A percentile compares a stretch with the other conserved stretches of the same genome.
These are phyloP conservation scores for Fusarium albosuccineum DNA, from an alignment of 2,329 filamentous ascomycete genomes.

Conservation along the genomic window DNA sequence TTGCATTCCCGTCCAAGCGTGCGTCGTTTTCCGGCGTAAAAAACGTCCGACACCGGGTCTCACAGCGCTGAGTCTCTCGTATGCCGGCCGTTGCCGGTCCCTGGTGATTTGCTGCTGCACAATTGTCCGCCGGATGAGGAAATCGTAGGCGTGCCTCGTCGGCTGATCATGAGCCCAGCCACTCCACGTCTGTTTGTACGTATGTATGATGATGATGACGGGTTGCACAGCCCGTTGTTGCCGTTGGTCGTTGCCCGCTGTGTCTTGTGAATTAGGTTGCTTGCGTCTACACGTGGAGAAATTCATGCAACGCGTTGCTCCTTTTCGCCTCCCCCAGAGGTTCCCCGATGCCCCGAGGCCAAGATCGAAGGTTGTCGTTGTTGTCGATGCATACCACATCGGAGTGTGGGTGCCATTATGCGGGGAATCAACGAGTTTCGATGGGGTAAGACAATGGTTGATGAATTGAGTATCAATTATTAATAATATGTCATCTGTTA, in stretches of 20 bases:
- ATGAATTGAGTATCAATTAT: slow-evolving; percentile 25
- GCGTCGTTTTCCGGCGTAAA: neutral
- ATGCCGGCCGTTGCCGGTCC: slow-evolving; percentile 6
- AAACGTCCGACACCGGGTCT: slow-evolving; percentile 11
- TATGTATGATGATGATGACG: no score
- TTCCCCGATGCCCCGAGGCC: slow-evolving; percentile 4
- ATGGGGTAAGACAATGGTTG: slow-evolving; percentile 36
- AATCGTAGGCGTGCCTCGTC: slow-evolving; percentile 33
- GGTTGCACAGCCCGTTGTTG: slow-evolving; percentile 7
- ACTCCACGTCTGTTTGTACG: slow-evolving; percentile 4
- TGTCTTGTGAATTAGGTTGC: neutral
- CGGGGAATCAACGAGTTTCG: slow-evolving; percentile 33
- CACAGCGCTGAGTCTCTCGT: neutral
- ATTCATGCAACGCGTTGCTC: neutral
- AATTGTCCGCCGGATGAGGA: slow-evolving; percentile 25
- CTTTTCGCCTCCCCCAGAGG: slow-evolving; percentile 9
- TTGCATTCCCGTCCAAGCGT: neutral
- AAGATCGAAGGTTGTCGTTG: slow-evolving; percentile 10
- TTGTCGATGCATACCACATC: neutral
- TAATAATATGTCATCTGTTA: slow-evolving; percentile 18
- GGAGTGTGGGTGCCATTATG: slow-evolving; percentile 13
- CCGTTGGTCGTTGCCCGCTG: neutral
- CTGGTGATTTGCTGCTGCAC: neutral
- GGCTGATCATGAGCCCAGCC: slow-evolving; percentile 11
- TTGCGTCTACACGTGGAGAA: slow-evolving; percentile 9